Evolutionary conservation across 148 eudicot species (phyloP).

Genomic region (Fagopyrum esculentum): DNA sequence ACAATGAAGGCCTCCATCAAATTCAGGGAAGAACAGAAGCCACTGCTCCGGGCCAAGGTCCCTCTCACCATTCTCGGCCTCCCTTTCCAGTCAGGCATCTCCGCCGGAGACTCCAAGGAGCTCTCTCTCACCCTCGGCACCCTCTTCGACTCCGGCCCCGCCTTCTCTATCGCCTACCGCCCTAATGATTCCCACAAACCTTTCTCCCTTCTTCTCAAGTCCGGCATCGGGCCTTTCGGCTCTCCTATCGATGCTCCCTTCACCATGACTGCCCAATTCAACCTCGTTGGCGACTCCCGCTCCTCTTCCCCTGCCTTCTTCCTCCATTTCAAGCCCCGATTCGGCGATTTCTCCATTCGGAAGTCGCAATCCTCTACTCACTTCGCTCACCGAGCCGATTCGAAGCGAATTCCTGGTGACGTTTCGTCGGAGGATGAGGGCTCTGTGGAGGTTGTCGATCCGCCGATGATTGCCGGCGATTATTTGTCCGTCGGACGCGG

Average conservation of each 20-base stretch:
- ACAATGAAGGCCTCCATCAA: constrained; percentile 80
- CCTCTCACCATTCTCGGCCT: constrained; percentile 54
- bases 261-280: constrained; percentile 75
- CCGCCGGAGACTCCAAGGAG: constrained; percentile 68
- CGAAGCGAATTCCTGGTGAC: constrained; percentile 10
- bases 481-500: constrained; percentile 17
- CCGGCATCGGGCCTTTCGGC: constrained; percentile 68
- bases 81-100: constrained; percentile 64
- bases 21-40: constrained; percentile 76
- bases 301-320: constrained; percentile 48
- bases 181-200: constrained; percentile 71
- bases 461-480: constrained; percentile 19
- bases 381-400: constrained; percentile 15
- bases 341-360: constrained; percentile 66
- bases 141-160: constrained; percentile 65
- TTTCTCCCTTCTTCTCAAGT: constrained; percentile 51
- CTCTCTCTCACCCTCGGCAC: constrained; percentile 49
- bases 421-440: constrained; percentile 26
- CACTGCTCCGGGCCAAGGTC: constrained; percentile 65
- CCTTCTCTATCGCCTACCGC: constrained; percentile 56
- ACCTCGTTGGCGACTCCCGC: constrained; percentile 27
- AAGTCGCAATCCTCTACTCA: constrained; percentile 45
- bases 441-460: constrained; percentile 29
- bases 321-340: constrained; percentile 59
- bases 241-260: constrained; percentile 64